Evolutionary conservation across 352 stramenopile species (phyloP).

Genomic region (Globisporangium barbulae): DNA sequence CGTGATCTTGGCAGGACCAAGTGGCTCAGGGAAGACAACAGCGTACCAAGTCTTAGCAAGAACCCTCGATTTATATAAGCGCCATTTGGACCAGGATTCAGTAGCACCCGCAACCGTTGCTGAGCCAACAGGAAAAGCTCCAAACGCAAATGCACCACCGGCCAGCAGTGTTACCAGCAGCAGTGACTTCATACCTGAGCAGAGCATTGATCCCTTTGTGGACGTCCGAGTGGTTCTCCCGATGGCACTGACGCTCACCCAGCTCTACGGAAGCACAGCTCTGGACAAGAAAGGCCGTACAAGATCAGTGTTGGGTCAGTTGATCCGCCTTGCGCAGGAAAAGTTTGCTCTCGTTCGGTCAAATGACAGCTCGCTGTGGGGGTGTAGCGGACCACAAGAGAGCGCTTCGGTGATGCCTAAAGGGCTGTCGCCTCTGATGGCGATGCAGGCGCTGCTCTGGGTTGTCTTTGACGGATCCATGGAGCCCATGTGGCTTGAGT

Average conservation of each 20-base stretch:
- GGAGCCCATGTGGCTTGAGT: conserved; percentile 39
- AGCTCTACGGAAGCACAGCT: conserved; percentile 42
- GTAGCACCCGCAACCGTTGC: too few relatives aligned
- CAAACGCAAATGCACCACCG: background rate
- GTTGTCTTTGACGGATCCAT: conserved; percentile 43
- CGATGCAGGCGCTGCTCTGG: conserved; percentile 31
- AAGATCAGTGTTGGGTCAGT: conserved; percentile 32
- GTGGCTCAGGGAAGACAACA: conserved; percentile 37
- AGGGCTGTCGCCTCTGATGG: conserved; percentile 4
- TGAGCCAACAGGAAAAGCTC: background rate
- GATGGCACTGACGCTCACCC: conserved; percentile 34
- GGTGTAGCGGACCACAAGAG: background rate
- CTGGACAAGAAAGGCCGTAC: conserved; percentile 32
- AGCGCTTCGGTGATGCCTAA: too few relatives aligned
- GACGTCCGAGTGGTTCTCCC: conserved; percentile 29
- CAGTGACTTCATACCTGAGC: background rate
- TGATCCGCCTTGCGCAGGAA: conserved; percentile 34
- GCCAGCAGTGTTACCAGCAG: background rate
- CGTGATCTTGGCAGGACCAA: conserved; percentile 22
- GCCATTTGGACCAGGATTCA: background rate
- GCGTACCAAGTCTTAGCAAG: conserved; percentile 32
- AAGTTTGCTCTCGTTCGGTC: conserved; percentile 8
- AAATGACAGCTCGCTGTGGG: background rate
- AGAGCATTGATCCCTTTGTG: conserved; percentile 4
- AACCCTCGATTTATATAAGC: conserved; percentile 22